Evolutionary conservation across 345 rosid genomes (phyloP).

Genomic region (Cardamine chenopodiifolia): DNA sequence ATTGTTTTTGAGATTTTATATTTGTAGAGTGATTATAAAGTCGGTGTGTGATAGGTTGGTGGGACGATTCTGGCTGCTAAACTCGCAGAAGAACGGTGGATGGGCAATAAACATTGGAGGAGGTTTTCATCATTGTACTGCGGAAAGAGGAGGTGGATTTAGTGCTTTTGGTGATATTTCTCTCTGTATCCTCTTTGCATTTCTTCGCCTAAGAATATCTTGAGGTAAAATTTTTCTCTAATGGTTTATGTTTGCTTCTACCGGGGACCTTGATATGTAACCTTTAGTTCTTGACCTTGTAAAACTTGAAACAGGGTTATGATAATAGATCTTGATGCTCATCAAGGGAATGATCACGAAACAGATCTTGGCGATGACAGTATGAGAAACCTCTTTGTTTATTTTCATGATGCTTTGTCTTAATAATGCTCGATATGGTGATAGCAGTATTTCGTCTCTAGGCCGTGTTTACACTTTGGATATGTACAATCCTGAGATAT

Average conservation of each 20-base stretch:
- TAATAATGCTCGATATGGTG: conserved; percentile 15
- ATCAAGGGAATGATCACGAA: conserved; percentile 99
- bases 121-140: conserved; percentile 96
- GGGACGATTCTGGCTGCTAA: conserved; percentile 91
- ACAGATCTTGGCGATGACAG: conserved; percentile 79
- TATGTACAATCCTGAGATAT: conserved; percentile 86
- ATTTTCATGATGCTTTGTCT: conserved; percentile 1
- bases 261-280: neutral
- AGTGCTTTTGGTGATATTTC: conserved; percentile 93
- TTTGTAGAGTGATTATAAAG: conserved; percentile 4
- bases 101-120: conserved; percentile 98
- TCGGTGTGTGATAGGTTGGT: conserved; percentile 61
- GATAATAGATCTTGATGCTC: conserved; percentile 98
- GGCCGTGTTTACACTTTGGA: conserved; percentile 86
- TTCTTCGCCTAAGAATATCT: conserved; percentile 61
- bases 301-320: conserved; percentile 63
- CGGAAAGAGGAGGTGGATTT: conserved; percentile 83
- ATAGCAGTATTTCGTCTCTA: conserved; percentile 43
- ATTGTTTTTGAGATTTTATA: neutral
- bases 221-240: conserved; percentile 52
- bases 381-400: conserved; percentile 41
- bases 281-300: conserved; percentile 14
- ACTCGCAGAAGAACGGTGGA: conserved; percentile 79
- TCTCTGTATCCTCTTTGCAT: conserved; percentile 82
- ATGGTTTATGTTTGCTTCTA: conserved; percentile 7